Conservation (phyloP, 148 eudicot genomes). For the Camellia lanceoleosa region DNA sequence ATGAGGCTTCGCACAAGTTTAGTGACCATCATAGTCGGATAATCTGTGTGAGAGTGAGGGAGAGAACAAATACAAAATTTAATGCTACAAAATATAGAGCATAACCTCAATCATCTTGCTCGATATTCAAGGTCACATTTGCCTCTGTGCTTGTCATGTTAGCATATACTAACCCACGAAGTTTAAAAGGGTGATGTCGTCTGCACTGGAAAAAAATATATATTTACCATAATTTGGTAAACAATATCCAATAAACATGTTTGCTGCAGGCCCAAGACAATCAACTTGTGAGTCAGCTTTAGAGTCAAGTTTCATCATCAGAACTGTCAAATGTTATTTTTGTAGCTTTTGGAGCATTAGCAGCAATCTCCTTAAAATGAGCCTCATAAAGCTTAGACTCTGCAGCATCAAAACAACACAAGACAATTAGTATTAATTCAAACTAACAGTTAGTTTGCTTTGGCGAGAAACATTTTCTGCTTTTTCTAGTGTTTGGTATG, state of each 20-base stretch:
- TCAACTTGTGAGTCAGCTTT: constrained; percentile 4
- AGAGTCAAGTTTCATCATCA: constrained; percentile 57
- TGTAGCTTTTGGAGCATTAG: constrained; percentile 90
- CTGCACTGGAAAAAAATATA: neutral
- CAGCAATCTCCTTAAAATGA: constrained; percentile 80
- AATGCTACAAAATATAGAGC: too few relatives aligned
- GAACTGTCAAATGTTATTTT: constrained; percentile 73
- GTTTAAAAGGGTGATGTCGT: neutral
- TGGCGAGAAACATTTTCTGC: too few relatives aligned
- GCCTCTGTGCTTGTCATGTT: neutral
- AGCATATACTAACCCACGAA: neutral
- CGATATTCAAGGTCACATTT: neutral
- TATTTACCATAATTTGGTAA: neutral
- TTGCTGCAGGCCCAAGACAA: neutral
- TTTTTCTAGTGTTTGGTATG: too few relatives aligned
- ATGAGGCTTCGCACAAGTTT: too few relatives aligned
- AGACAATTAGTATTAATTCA: neutral
- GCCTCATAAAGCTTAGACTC: constrained; percentile 98
- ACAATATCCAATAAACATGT: neutral
- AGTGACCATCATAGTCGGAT: too few relatives aligned
- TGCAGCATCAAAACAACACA: constrained; percentile 31
- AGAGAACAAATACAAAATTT: too few relatives aligned
- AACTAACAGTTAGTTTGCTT: too few relatives aligned
- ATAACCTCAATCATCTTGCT: neutral
- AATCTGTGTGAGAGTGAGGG: too few relatives aligned